Base-by-base conservation (phyloP, 768 basidiomycete genomes). In the Boletus huronensis region DNA sequence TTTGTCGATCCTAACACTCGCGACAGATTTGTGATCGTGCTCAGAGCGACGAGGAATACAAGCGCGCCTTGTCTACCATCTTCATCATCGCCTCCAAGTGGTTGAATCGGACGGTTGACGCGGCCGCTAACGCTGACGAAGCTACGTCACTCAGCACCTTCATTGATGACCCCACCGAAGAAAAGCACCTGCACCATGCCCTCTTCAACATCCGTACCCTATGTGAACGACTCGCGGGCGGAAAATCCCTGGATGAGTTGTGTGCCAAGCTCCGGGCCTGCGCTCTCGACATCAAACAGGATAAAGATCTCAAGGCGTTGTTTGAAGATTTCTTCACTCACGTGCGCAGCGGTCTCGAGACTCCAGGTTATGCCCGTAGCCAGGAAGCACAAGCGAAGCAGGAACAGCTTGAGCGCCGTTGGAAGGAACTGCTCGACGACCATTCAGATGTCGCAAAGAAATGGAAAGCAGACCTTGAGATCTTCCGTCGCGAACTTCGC, bases 11-110 rank as follows among this genome's bases (percentile, higher is more conserved):
- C 17, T 36, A 11, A 55, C 35, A 4, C 13, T 3, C 19, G n/a
- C 1, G 2, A 1, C 50, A 86, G 88, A 76, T 88, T 8, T 82
- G 78, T 59, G 82, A 85, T 50, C 81, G 83, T 26, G 85, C 85
- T 2, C 82, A 84, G 56, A 75, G 76, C 9, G 83, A 89, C 58
- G 72, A 79, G 6, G 74, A 79, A 9, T 90, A 88, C 54, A 79
- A 78, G 49, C 69, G 76, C 2, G 71, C 87, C 1, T 69, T 90
- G 42, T 71, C 79, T 40, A 84, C 81, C 3, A 65, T 88, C 28
- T 82, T 89, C 60, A 70, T 71, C 44, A 74, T 82, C 45, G 64
- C 81, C 2, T 79, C 83, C 56, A 82, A 82, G 54, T 84, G 87
- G 67, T 61, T 87, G 31, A 74, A 79, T 53, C 68, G 72, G 36